Conservation (phyloP, 331 rosid genomes). For the Telfairia occidentalis region DNA sequence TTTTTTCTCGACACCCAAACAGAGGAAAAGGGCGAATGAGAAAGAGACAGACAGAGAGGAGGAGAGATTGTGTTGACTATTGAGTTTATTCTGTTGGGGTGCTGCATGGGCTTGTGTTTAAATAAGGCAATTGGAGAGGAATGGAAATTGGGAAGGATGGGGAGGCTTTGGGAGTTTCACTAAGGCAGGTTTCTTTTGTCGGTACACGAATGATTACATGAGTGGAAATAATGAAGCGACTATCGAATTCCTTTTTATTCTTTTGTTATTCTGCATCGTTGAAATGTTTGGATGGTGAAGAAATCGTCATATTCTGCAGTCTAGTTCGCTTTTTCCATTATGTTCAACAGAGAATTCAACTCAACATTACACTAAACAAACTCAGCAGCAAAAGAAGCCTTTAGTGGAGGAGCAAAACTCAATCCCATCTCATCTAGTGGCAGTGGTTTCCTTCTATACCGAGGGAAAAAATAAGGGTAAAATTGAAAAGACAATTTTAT, state of each 20-base stretch:
- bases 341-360: neutral
- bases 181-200: constrained; percentile 33
- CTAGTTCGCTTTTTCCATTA: neutral
- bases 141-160: neutral
- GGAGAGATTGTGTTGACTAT: neutral
- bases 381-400: constrained; percentile 6
- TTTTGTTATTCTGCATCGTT: constrained; percentile 6
- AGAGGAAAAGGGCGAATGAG: neutral
- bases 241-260: constrained; percentile 19
- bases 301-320: neutral
- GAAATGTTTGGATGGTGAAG: constrained; percentile 15
- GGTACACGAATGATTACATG: constrained; percentile 33
- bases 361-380: neutral
- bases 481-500: neutral
- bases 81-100: neutral
- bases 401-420: constrained; percentile 1
- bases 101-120: neutral
- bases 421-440: neutral
- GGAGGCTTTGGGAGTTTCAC: constrained; percentile 17
- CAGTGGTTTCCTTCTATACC: neutral
- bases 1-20: neutral
- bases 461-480: neutral
- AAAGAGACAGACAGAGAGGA: neutral
- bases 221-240: constrained; percentile 21
- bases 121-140: neutral